Conservation (phyloP, 2,329 filamentous ascomycete species). For the Talaromyces pinophilus region DNA sequence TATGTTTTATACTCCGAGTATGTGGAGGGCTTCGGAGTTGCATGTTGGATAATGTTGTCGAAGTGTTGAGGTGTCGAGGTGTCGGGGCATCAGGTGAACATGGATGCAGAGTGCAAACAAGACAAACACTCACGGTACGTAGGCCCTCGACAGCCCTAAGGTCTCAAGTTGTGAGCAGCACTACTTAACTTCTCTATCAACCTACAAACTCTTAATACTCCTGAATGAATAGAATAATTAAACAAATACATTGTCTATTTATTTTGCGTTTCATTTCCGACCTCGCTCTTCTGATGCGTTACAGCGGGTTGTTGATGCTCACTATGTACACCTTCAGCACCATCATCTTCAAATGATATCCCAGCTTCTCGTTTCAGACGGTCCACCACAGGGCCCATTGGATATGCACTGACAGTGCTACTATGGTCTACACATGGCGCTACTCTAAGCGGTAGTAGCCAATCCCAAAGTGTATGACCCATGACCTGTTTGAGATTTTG, state of each 20-base stretch:
- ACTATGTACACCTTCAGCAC: background rate
- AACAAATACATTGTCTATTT: background rate
- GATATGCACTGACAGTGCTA: slow-evolving; percentile 66
- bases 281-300: background rate
- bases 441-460: slow-evolving; percentile 74
- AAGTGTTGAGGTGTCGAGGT: background rate
- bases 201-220: background rate
- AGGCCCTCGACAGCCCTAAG: background rate
- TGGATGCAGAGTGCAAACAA: slow-evolving; percentile 5
- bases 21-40: background rate
- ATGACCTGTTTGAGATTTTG: slow-evolving; percentile 79
- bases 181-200: background rate
- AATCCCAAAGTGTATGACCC: slow-evolving; percentile 70
- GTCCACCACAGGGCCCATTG: slow-evolving; percentile 63
- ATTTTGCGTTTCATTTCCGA: background rate
- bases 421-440: slow-evolving; percentile 75
- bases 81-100: background rate
- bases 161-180: background rate
- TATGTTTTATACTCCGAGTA: background rate
- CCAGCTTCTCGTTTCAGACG: slow-evolving; percentile 54
- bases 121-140: background rate
- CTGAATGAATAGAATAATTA: background rate
- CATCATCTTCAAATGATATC: slow-evolving; percentile 2
- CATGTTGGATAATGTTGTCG: background rate
- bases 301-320: background rate